Evolutionary conservation across 306 rosid genomes (phyloP), one percentile per base, ranked within the genome.

Genomic region (Trifolium fragiferum): DNA sequence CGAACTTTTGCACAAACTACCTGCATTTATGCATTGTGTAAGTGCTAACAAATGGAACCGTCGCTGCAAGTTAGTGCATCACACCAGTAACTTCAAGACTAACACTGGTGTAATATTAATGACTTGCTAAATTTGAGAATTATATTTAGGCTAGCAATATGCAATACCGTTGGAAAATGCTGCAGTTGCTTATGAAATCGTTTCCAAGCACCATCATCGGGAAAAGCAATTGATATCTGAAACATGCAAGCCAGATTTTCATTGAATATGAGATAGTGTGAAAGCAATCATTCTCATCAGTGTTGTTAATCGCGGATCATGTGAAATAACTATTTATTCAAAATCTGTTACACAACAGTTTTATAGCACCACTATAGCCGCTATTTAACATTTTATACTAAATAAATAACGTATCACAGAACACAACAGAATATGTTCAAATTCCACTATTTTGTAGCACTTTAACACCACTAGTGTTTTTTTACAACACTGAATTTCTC

Each of bases 141-240:
- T 53, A 46, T 47, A 8, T 51, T 70, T 55, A 61, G 41, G 72
- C 18, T 23, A 75, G 21, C 33, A 21, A 25, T 65, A 76, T 44
- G 27, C 21, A 59, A 70, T 90, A 94, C 99, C 87, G 81, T 94
- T 25, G 99, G 99, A 78, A 92, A 94, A 86, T 94, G 96, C 78
- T 92, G 97, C 35, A 94, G 88, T 85, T 87, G 96, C 76, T 82
- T 92, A 79, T 94, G 93, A 84, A 94, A 94, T 84, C 99, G 84
- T 82, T 94, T 94, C 97, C 97, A 94, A 16, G 99, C 97, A 62
- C 99, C 99, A 71, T 94, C 99, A 76, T 94, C 99, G 10, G 99
- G 99, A 89, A 94, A 94, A 70, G 95, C 93, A 81, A 94, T 82
- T 54, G 99, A 75, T 77, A 94, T 86, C 99, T 94, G 89, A 51